phyloP scores from a whole-genome alignment of 768 basidiomycete genomes.

The Mrakia hoshinonis region DNA sequence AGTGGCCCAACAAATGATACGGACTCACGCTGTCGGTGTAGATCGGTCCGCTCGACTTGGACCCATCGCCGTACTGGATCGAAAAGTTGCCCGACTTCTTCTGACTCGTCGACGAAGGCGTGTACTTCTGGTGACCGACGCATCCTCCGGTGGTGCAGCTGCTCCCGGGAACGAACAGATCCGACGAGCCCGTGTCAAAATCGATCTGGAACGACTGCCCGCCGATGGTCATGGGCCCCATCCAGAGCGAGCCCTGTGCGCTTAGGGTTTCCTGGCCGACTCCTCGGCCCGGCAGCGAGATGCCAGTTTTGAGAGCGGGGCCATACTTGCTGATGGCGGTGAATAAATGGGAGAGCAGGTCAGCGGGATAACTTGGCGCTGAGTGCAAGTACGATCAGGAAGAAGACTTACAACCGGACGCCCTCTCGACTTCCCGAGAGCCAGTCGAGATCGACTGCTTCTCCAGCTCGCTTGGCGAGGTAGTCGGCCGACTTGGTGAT shows the following conservation, averaged over 20 bases:
- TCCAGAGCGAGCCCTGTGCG: constrained; percentile 3
- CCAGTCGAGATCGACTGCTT: no score
- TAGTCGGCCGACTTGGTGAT: no score
- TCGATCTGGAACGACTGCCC: constrained; percentile 27
- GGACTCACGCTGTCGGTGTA: constrained; percentile 47
- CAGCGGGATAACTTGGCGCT: no score
- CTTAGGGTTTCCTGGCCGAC: no score
- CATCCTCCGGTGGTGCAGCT: constrained; percentile 7
- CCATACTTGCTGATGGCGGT: no score
- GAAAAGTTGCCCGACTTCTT: constrained; percentile 38
- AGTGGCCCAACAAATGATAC: neutral
- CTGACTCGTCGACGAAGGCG: neutral
- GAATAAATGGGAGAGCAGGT: no score
- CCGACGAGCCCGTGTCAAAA: constrained; percentile 43
- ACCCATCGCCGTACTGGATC: constrained; percentile 50
- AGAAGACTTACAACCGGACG: no score
- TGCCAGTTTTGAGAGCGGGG: no score
- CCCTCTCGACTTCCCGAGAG: no score
- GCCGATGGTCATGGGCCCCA: constrained; percentile 46
- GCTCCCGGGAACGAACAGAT: constrained; percentile 41
- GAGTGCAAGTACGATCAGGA: no score
- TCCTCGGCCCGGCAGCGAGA: no score
- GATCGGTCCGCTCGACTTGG: constrained; percentile 44
- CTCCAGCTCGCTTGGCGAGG: no score
- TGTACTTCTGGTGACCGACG: constrained; percentile 12